phyloP scores from a whole-genome alignment of 192 early-diverging fungal species.

The Podila epigama region DNA sequence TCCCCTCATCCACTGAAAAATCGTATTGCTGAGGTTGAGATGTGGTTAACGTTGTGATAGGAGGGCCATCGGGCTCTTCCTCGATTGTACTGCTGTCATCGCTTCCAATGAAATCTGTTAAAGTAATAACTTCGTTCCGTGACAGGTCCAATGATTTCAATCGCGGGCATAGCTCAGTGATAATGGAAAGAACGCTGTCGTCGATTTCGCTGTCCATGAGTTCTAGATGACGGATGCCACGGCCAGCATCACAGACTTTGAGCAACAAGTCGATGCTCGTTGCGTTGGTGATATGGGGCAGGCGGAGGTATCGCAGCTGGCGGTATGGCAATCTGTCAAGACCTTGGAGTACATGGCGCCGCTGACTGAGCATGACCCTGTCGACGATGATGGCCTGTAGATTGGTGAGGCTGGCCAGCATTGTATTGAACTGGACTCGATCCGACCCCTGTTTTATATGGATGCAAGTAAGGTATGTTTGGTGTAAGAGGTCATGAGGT shows the following conservation, averaged over 20 bases:
- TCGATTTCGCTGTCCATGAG: conserved; percentile 37
- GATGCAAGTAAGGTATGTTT: too few relatives aligned
- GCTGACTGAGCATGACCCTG: conserved; percentile 17
- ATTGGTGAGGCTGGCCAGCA: conserved; percentile 14
- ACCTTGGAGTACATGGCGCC: neutral
- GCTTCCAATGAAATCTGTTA: neutral
- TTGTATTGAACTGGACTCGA: neutral
- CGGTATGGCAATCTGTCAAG: neutral
- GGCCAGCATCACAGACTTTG: neutral
- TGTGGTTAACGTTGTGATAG: too few relatives aligned
- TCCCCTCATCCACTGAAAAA: too few relatives aligned
- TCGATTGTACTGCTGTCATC: neutral
- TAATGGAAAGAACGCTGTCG: conserved; percentile 1
- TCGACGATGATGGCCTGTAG: conserved; percentile 25
- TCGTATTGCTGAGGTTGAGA: too few relatives aligned
- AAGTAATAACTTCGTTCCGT: conserved; percentile 28
- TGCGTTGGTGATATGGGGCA: conserved; percentile 19
- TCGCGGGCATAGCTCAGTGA: conserved; percentile 16
- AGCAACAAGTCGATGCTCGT: conserved; percentile 10
- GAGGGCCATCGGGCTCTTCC: neutral
- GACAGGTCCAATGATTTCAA: conserved; percentile 30
- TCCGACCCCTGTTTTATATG: conserved; percentile 16
- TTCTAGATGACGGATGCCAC: conserved; percentile 14
- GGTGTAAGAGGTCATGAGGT: too few relatives aligned
- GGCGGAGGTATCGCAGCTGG: conserved; percentile 7